A percentile compares a stretch with the other conserved stretches of the same genome.
phyloP scores from a whole-genome alignment of 1,139 yeast species.

The Debaryomycetaceae sp. region DNA sequence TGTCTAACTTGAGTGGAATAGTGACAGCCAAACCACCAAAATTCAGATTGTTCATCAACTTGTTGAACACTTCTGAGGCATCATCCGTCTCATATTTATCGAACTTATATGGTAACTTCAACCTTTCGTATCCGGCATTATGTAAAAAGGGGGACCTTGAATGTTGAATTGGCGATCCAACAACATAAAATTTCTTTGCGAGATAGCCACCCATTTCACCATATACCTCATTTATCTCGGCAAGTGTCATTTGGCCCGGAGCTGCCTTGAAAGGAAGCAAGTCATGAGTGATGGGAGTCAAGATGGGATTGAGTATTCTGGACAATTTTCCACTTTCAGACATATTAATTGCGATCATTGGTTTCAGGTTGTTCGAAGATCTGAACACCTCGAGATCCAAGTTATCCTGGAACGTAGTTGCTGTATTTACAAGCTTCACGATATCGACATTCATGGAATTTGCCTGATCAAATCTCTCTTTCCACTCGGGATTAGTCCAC shows the following conservation, averaged over 20 bases:
- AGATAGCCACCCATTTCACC: slow-evolving; percentile 60
- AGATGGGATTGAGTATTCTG: slow-evolving; percentile 65
- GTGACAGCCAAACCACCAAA: slow-evolving; percentile 94
- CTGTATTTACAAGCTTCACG: slow-evolving; percentile 81
- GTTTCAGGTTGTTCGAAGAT: slow-evolving; percentile 45
- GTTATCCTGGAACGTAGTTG: slow-evolving; percentile 64
- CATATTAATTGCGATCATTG: slow-evolving; percentile 83
- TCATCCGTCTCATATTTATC: slow-evolving; percentile 64
- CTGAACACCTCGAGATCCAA: slow-evolving; percentile 68
- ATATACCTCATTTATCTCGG: slow-evolving; percentile 58
- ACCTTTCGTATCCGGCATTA: slow-evolving; percentile 64
- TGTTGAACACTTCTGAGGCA: slow-evolving; percentile 48
- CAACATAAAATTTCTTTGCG: slow-evolving; percentile 64
- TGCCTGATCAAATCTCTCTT: slow-evolving; percentile 65
- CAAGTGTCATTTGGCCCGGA: slow-evolving; percentile 68
- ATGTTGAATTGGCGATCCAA: slow-evolving; percentile 80
- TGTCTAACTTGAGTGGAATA: slow-evolving; percentile 81
- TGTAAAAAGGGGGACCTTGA: slow-evolving; percentile 88
- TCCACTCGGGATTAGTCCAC: slow-evolving; percentile 77
- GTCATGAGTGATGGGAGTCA: slow-evolving; percentile 83
- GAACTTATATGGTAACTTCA: slow-evolving; percentile 79
- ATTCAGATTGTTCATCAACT: slow-evolving; percentile 39
- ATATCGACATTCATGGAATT: slow-evolving; percentile 64
- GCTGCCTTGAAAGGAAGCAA: slow-evolving; percentile 64
- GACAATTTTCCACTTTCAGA: slow-evolving; percentile 75